Conservation (phyloP, 345 rosid genomes). For the Dipteronia dyeriana region DNA sequence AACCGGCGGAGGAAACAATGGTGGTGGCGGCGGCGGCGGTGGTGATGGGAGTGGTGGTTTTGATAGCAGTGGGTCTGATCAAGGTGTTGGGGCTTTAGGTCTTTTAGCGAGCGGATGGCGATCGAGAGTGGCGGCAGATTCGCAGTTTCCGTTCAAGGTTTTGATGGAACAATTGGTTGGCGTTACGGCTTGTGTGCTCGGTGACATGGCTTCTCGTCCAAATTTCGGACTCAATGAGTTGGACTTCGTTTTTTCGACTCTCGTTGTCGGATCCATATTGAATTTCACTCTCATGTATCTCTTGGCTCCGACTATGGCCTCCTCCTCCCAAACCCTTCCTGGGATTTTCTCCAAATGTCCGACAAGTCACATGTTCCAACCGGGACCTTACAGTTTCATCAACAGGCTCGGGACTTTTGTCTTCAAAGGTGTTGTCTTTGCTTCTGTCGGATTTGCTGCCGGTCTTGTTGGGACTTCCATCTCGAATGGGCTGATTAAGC, state of each 20-base stretch:
- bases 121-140: slow-evolving; percentile 87
- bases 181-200: slow-evolving; percentile 78
- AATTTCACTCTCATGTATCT: slow-evolving; percentile 94
- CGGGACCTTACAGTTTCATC: slow-evolving; percentile 53
- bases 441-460: slow-evolving; percentile 85
- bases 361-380: slow-evolving; percentile 86
- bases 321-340: slow-evolving; percentile 53
- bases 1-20: slow-evolving; percentile 18
- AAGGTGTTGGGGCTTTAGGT: slow-evolving; percentile 57
- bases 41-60: not conserved
- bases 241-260: slow-evolving; percentile 91
- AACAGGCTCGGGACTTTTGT: slow-evolving; percentile 76
- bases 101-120: slow-evolving; percentile 83
- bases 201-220: slow-evolving; percentile 98
- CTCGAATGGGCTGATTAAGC: slow-evolving; percentile 73
- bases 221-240: slow-evolving; percentile 94
- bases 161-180: slow-evolving; percentile 97
- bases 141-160: slow-evolving; percentile 94
- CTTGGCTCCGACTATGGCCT: slow-evolving; percentile 70
- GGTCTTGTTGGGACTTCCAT: slow-evolving; percentile 88
- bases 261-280: slow-evolving; percentile 80
- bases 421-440: slow-evolving; percentile 83
- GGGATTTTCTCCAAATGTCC: slow-evolving; percentile 79
- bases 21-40: slow-evolving; percentile 29
- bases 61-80: not conserved